A percentile compares a stretch with the other conserved stretches of the same genome.
These are phyloP conservation scores for Papilionanthe hybrid DNA, from an alignment of 116 monocot genomes.

Conservation along the genomic window DNA sequence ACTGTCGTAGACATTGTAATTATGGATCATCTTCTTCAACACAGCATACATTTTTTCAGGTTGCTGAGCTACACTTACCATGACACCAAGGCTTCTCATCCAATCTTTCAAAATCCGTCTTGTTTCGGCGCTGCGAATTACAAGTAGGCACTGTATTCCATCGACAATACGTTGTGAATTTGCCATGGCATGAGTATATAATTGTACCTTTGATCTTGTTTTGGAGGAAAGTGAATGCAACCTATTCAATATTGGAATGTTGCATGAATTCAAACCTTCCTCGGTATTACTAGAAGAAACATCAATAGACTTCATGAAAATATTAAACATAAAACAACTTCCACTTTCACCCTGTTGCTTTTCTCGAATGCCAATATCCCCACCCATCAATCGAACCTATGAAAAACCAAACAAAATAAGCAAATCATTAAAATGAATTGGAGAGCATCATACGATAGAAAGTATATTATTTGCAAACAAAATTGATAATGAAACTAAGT, in stretches of 20 bases:
- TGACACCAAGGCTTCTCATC: conserved; percentile 55
- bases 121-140: conserved; percentile 47
- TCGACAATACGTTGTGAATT: conserved; percentile 13
- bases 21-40: conserved; percentile 26
- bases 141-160: conserved; percentile 22
- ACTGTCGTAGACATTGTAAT: conserved; percentile 4
- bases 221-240: neutral
- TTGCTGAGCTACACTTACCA: conserved; percentile 25
- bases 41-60: conserved; percentile 24
- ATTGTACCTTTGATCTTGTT: neutral
- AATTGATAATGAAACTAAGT: neutral
- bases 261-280: conserved; percentile 6
- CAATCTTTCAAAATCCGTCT: conserved; percentile 38
- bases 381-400: conserved; percentile 89
- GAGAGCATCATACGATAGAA: neutral
- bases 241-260: neutral
- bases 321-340: conserved; percentile 82
- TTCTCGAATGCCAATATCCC: conserved; percentile 69
- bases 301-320: conserved; percentile 47
- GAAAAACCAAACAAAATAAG: neutral
- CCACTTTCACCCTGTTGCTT: conserved; percentile 58
- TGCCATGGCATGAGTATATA: neutral
- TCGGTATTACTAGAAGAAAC: neutral
- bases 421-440: neutral
- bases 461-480: neutral